phyloP scores from a whole-genome alignment of 345 rosid species.

The Conringia planisiliqua region DNA sequence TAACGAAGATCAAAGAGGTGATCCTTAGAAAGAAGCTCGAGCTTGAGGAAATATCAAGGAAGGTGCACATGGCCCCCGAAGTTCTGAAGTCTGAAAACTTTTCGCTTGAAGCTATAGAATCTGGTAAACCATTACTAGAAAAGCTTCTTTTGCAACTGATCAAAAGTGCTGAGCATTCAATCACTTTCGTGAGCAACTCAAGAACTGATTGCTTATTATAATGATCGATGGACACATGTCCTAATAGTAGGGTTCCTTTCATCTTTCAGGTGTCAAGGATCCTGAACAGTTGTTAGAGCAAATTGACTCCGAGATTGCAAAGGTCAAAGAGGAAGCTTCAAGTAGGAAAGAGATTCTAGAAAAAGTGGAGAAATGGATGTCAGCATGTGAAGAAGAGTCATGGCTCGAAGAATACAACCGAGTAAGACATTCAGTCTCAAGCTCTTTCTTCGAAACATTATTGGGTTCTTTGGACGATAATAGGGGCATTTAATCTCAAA shows the following conservation, averaged over 20 bases:
- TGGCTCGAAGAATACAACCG: constrained; percentile 84
- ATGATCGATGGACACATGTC: background rate
- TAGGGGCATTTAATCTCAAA: background rate
- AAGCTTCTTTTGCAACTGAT: background rate
- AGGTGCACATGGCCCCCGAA: constrained; percentile 55
- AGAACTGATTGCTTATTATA: background rate
- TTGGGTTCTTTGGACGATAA: background rate
- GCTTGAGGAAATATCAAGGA: constrained; percentile 66
- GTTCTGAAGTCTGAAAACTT: constrained; percentile 32
- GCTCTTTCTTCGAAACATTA: background rate
- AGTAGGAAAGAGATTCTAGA: constrained; percentile 73
- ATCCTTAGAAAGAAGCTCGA: constrained; percentile 63
- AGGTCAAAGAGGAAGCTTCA: constrained; percentile 58
- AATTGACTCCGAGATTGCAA: constrained; percentile 61
- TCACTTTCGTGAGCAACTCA: background rate
- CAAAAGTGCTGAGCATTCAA: background rate
- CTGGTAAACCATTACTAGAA: constrained; percentile 38
- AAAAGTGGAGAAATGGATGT: constrained; percentile 70
- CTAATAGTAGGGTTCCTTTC: background rate
- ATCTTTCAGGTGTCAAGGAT: constrained; percentile 47
- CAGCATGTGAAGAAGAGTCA: constrained; percentile 68
- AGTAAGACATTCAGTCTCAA: constrained; percentile 29
- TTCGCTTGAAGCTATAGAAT: constrained; percentile 48
- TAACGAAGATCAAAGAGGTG: constrained; percentile 62
- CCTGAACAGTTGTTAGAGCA: constrained; percentile 47